A percentile compares a stretch with the other conserved stretches of the same genome.
Evolutionary conservation across 441 rosid genomes (phyloP).

Genomic region (Euphorbia corollata): DNA sequence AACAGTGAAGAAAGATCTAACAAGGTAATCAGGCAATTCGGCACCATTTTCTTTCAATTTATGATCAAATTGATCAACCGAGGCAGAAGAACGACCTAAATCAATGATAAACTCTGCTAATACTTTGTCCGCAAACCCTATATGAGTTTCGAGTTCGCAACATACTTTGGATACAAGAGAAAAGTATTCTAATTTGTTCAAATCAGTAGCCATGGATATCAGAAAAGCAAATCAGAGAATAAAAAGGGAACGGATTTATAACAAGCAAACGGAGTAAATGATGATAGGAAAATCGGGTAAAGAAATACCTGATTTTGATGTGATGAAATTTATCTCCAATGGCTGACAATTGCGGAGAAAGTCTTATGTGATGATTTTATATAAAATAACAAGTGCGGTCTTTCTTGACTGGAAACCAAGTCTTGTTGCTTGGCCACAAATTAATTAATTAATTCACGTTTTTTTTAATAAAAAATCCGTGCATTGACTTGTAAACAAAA

Average conservation of each 20-base stretch:
- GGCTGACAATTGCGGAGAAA: neutral
- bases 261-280: neutral
- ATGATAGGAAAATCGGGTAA: neutral
- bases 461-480: no score
- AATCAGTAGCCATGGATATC: conserved; percentile 16
- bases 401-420: no score
- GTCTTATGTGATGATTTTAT: no score
- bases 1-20: conserved; percentile 37
- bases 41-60: conserved; percentile 49
- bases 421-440: no score
- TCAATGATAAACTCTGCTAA: conserved; percentile 64
- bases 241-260: neutral
- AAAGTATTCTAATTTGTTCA: conserved; percentile 48
- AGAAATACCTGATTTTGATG: neutral
- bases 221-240: neutral
- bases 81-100: conserved; percentile 37
- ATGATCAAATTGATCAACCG: conserved; percentile 46
- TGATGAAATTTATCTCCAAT: neutral
- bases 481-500: no score
- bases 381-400: no score
- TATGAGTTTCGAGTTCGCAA: conserved; percentile 57
- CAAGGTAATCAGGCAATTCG: conserved; percentile 62
- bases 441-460: no score
- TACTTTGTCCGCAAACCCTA: conserved; percentile 55
- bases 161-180: conserved; percentile 78